A percentile compares a stretch with the other conserved stretches of the same genome.
phyloP scores from a whole-genome alignment of 1,139 yeast genomes.

The Yamadazyma blattariae region DNA sequence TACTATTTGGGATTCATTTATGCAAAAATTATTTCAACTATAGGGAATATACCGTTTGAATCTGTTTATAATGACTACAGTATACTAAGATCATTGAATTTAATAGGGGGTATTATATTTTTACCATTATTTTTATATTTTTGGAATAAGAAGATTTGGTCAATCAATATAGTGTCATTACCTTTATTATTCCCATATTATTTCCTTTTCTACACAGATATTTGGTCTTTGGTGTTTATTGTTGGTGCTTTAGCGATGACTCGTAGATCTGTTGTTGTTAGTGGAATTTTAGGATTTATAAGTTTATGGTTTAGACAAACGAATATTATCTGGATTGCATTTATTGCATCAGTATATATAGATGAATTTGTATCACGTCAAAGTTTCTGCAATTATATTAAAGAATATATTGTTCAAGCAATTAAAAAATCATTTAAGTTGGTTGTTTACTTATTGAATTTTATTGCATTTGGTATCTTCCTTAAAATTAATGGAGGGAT shows the following conservation, averaged over 20 bases:
- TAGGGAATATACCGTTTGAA: slow-evolving; percentile 4
- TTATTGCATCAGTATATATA: slow-evolving; percentile 54
- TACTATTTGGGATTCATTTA: slow-evolving; percentile 61
- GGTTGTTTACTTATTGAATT: slow-evolving; percentile 55
- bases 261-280: slow-evolving; percentile 9
- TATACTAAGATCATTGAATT: slow-evolving; percentile 55
- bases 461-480: slow-evolving; percentile 52
- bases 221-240: slow-evolving; percentile 80
- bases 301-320: slow-evolving; percentile 86
- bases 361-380: slow-evolving; percentile 30
- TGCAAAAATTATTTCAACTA: slow-evolving; percentile 26
- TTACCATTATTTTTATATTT: slow-evolving; percentile 38
- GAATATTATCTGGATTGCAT: slow-evolving; percentile 80
- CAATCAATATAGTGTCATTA: slow-evolving; percentile 49
- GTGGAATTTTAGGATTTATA: slow-evolving; percentile 49
- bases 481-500: slow-evolving; percentile 71
- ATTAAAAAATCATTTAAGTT: slow-evolving; percentile 24
- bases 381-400: slow-evolving; percentile 8
- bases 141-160: slow-evolving; percentile 37
- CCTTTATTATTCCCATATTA: slow-evolving; percentile 76
- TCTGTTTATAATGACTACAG: slow-evolving; percentile 35
- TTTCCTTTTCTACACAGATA: slow-evolving; percentile 84
- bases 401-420: slow-evolving; percentile 14
- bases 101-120: slow-evolving; percentile 58
- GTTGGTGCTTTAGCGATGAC: slow-evolving; percentile 37